Percentiles rank a stretch among this genome's conserved stretches.
phyloP scores from a whole-genome alignment of 148 eudicot genomes.

The Linanthus parryae region DNA sequence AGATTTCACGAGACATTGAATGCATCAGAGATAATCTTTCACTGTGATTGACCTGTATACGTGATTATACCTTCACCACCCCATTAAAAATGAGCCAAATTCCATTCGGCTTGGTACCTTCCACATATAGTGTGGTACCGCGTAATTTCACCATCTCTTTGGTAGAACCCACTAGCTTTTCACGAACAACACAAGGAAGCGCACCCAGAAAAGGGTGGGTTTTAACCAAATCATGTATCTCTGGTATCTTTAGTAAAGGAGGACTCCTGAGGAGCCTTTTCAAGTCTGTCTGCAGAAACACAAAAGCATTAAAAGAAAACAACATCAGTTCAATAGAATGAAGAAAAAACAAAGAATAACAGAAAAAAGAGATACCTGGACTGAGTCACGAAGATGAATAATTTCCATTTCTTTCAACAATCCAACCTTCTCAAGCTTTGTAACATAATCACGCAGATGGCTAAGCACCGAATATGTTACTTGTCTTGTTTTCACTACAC shows the following conservation, averaged over 20 bases:
- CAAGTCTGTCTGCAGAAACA: constrained; percentile 58
- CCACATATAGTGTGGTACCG: constrained; percentile 53
- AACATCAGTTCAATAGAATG: neutral
- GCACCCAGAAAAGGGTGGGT: constrained; percentile 74
- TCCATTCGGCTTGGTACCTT: constrained; percentile 66
- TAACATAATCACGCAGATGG: constrained; percentile 60
- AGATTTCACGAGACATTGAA: neutral
- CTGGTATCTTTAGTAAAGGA: constrained; percentile 72
- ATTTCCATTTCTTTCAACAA: constrained; percentile 70
- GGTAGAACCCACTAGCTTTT: constrained; percentile 52
- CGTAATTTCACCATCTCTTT: constrained; percentile 62
- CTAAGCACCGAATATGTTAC: constrained; percentile 73
- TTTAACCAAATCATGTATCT: constrained; percentile 45
- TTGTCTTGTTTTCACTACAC: constrained; percentile 80
- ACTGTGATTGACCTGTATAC: neutral
- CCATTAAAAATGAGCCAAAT: constrained; percentile 82
- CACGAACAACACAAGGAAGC: constrained; percentile 48
- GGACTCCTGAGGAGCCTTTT: constrained; percentile 68
- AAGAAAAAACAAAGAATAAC: neutral
- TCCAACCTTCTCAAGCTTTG: constrained; percentile 73
- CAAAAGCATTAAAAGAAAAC: neutral
- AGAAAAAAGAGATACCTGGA: constrained; percentile 41
- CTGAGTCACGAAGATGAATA: constrained; percentile 71
- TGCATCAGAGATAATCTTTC: neutral
- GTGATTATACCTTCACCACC: constrained; percentile 57